phyloP scores from a whole-genome alignment of 2,329 filamentous ascomycete genomes.

The Curvularia verruculosa region DNA sequence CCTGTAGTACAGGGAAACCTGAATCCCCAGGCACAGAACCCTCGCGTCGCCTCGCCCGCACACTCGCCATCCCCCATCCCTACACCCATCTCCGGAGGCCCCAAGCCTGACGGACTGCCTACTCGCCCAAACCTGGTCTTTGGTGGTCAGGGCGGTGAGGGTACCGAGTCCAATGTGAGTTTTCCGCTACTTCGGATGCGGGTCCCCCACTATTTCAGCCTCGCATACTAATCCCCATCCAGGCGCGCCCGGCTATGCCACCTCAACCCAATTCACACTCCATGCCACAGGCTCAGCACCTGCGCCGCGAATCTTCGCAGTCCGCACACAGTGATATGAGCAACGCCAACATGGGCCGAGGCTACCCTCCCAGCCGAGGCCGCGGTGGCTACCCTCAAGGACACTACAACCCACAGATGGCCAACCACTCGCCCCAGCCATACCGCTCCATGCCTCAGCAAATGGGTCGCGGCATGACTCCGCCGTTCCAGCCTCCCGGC shows the following conservation, averaged over 20 bases:
- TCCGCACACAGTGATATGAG: conserved; percentile 77
- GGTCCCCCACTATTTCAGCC: background rate
- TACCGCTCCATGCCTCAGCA: conserved; percentile 59
- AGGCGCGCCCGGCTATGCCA: conserved; percentile 71
- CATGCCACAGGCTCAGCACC: conserved; percentile 73
- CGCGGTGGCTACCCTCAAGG: conserved; percentile 56
- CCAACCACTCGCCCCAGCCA: conserved; percentile 57
- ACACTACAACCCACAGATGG: conserved; percentile 56
- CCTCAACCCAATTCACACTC: conserved; percentile 47
- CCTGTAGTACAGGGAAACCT: conserved; percentile 68
- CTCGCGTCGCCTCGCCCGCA: conserved; percentile 80
- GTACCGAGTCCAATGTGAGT: conserved; percentile 72
- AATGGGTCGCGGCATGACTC: conserved; percentile 59
- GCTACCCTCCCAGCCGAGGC: conserved; percentile 52
- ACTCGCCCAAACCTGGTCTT: conserved; percentile 74
- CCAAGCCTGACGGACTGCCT: conserved; percentile 77
- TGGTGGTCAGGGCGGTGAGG: conserved; percentile 81
- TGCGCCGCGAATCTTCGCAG: conserved; percentile 85
- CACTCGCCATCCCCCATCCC: conserved; percentile 94
- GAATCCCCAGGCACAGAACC: conserved; percentile 63
- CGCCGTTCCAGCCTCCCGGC: conserved; percentile 57
- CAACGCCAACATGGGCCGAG: conserved; percentile 59
- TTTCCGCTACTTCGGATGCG: conserved; percentile 21
- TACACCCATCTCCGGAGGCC: conserved; percentile 81
- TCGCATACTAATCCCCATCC: conserved; percentile 41